Conservation (phyloP, 805 yeast species). For the Suhomyces tanzawaensis region DNA sequence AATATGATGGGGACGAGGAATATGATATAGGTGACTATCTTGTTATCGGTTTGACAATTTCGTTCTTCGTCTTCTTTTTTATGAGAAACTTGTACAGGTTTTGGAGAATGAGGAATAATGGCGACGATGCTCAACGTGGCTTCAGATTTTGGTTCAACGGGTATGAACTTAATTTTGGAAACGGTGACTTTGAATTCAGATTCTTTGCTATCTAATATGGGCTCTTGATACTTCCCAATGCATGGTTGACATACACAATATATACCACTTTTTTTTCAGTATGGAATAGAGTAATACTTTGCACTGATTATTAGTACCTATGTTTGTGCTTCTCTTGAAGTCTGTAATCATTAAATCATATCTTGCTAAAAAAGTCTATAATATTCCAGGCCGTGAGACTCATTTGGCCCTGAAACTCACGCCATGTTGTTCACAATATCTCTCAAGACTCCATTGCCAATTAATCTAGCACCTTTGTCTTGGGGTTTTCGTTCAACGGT, state of each 20-base stretch:
- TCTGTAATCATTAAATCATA: no score
- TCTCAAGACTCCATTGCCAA: constrained; percentile 23
- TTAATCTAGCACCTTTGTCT: constrained; percentile 5
- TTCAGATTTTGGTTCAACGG: constrained; percentile 3
- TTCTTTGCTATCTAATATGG: constrained; percentile 36
- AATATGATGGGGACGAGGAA: constrained; percentile 20
- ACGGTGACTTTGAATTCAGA: constrained; percentile 33
- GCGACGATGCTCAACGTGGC: constrained; percentile 7
- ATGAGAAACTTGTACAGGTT: constrained; percentile 26
- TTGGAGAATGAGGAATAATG: constrained; percentile 21
- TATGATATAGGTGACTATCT: constrained; percentile 36
- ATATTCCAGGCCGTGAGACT: background rate
- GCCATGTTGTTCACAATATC: constrained; percentile 32
- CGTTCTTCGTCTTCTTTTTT: constrained; percentile 28
- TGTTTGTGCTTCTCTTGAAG: no score
- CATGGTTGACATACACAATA: no score
- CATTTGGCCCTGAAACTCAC: background rate
- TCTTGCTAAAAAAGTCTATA: no score
- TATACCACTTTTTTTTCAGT: no score
- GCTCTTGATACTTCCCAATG: background rate
- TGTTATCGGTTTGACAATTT: constrained; percentile 26
- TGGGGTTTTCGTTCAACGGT: background rate
- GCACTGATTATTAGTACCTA: no score
- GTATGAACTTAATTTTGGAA: constrained; percentile 18
- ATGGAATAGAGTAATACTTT: no score